Percentiles rank a stretch among this genome's conserved stretches.
These are phyloP conservation scores for Teratosphaeria epicoccoides DNA, from an alignment of 2,329 filamentous ascomycete genomes.

Conservation along the genomic window DNA sequence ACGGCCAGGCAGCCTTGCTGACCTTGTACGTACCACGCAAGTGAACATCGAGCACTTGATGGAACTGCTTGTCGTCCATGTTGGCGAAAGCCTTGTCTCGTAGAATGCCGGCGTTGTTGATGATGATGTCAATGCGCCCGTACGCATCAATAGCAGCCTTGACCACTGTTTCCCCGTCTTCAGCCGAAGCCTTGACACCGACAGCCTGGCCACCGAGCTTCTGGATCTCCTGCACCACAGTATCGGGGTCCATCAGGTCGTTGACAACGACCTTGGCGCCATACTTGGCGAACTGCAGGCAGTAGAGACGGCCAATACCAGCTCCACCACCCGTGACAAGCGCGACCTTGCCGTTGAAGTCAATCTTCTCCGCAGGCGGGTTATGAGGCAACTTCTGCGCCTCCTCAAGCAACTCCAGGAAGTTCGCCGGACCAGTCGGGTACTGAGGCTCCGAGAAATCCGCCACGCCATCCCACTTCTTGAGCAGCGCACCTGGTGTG, in stretches of 20 bases:
- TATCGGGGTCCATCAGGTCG: slow-evolving; percentile 85
- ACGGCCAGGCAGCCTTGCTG: slow-evolving; percentile 94
- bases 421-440: slow-evolving; percentile 76
- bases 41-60: slow-evolving; percentile 85
- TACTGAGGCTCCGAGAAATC: slow-evolving; percentile 80
- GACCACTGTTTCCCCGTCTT: slow-evolving; percentile 83
- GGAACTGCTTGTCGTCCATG: slow-evolving; percentile 92
- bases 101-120: slow-evolving; percentile 98
- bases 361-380: slow-evolving; percentile 59
- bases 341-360: slow-evolving; percentile 76
- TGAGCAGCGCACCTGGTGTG: slow-evolving; percentile 76
- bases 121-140: slow-evolving; percentile 83
- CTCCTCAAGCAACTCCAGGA: slow-evolving; percentile 73
- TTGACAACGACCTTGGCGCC: slow-evolving; percentile 87
- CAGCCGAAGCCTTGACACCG: slow-evolving; percentile 84
- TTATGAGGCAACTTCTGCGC: slow-evolving; percentile 68
- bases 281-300: slow-evolving; percentile 72
- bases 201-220: slow-evolving; percentile 80
- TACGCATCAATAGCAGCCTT: slow-evolving; percentile 89
- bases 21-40: slow-evolving; percentile 91
- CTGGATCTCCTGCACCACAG: slow-evolving; percentile 84
- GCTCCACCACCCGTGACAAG: slow-evolving; percentile 81
- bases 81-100: slow-evolving; percentile 96
- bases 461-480: slow-evolving; percentile 78
- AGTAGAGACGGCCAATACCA: slow-evolving; percentile 85